These are phyloP conservation scores for Candida boleticola DNA, from an alignment of 805 yeast species.

Conservation along the genomic window DNA sequence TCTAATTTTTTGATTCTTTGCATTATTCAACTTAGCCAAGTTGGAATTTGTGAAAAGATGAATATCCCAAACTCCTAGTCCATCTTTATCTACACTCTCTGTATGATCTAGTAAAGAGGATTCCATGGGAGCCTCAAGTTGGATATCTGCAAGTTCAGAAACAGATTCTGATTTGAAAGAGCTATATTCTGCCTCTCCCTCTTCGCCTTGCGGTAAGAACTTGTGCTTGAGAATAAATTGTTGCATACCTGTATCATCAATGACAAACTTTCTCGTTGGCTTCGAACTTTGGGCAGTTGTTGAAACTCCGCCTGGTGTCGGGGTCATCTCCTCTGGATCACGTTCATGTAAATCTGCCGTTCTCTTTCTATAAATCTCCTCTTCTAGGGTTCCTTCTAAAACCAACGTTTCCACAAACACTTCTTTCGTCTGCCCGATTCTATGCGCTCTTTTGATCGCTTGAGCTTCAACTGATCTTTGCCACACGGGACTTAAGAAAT, in stretches of 20 bases:
- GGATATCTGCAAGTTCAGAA: not conserved
- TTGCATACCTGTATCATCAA: conserved; percentile 60
- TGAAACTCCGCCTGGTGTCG: not conserved
- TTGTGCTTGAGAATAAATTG: conserved; percentile 50
- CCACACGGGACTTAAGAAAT: conserved; percentile 74
- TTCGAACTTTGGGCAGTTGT: not conserved
- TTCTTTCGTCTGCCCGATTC: conserved; percentile 66
- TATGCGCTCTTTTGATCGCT: conserved; percentile 73
- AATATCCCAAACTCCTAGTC: conserved; percentile 23
- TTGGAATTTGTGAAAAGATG: conserved; percentile 30
- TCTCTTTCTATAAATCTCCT: conserved; percentile 56
- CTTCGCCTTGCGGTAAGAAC: conserved; percentile 34
- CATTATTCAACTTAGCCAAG: conserved; percentile 23
- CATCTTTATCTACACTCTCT: conserved; percentile 9
- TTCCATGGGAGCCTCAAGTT: too few relatives aligned
- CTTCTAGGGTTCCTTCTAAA: conserved; percentile 61
- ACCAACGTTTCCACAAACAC: conserved; percentile 70
- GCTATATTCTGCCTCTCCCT: conserved; percentile 32
- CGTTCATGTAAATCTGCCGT: conserved; percentile 11
- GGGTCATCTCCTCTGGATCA: conserved; percentile 6
- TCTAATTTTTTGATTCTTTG: conserved; percentile 20
- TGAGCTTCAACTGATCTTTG: conserved; percentile 67
- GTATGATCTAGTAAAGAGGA: conserved; percentile 21
- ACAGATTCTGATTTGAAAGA: conserved; percentile 29
- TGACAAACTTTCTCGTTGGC: conserved; percentile 36